These are phyloP conservation scores for Penicillium longicatenatum DNA, from an alignment of 495 filamentous ascomycete genomes.

Conservation along the genomic window DNA sequence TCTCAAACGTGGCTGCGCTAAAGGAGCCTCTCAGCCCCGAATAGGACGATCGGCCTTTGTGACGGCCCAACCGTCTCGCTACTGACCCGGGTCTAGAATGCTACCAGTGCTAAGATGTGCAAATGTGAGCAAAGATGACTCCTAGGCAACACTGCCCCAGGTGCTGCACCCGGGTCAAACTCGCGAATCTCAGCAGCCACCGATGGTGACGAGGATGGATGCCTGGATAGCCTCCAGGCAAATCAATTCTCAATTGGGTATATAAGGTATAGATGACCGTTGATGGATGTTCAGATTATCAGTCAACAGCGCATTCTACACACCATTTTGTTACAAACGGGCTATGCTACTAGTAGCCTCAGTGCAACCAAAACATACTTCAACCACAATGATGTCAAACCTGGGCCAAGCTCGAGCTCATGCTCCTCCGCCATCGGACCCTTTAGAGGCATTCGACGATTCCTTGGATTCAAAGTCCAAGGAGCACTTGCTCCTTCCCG, in stretches of 20 bases:
- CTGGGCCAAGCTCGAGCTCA: not conserved
- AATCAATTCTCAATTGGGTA: not conserved
- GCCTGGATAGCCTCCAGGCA: not conserved
- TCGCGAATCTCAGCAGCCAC: not conserved
- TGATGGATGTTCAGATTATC: not conserved
- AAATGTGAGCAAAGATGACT: not conserved
- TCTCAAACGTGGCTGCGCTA: not conserved
- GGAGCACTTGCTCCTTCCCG: slow-evolving; percentile 8
- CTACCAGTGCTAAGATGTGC: not conserved
- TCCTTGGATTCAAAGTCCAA: slow-evolving; percentile 10
- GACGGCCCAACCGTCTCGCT: not conserved
- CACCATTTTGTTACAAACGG: not conserved
- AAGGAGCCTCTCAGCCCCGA: not conserved
- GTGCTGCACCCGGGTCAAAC: not conserved
- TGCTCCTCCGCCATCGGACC: slow-evolving; percentile 16
- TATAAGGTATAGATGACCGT: not conserved
- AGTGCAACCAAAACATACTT: not conserved
- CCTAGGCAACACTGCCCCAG: slow-evolving; percentile 19
- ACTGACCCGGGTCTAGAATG: not conserved
- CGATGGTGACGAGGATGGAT: not conserved
- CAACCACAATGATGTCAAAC: slow-evolving; percentile 9
- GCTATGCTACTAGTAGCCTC: not conserved
- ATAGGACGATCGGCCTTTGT: not conserved
- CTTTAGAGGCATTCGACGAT: slow-evolving; percentile 5
- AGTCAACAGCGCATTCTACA: not conserved